These are phyloP conservation scores for Stentor roeselii DNA, from an alignment of 73 alveolate genomes.

Conservation along the genomic window DNA sequence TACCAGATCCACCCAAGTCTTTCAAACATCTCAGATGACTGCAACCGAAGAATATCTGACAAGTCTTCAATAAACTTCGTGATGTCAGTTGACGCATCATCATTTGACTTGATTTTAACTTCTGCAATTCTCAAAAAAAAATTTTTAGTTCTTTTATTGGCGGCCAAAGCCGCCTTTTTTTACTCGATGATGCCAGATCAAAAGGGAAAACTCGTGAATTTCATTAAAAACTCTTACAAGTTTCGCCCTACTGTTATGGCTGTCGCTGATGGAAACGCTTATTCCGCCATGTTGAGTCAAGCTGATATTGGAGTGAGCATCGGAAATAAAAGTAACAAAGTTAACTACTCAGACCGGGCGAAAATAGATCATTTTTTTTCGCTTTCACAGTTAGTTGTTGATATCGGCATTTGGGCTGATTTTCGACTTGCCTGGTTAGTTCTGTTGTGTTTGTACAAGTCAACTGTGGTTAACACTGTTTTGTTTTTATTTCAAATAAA, in stretches of 20 bases:
- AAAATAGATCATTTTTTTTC: neutral
- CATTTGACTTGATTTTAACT: neutral
- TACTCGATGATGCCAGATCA: slow-evolving; percentile 5
- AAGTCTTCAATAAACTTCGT: neutral
- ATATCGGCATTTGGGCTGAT: neutral
- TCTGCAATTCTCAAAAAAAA: neutral
- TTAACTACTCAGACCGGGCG: neutral
- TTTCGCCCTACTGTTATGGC: slow-evolving; percentile 6
- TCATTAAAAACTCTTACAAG: neutral
- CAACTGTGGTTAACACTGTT: neutral
- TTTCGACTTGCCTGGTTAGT: neutral
- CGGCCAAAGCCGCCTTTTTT: slow-evolving; percentile 2
- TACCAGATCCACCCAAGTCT: neutral
- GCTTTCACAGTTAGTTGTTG: neutral
- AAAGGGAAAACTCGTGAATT: neutral
- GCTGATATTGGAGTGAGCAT: neutral
- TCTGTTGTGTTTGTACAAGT: neutral
- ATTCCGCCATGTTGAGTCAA: neutral
- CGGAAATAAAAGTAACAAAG: neutral
- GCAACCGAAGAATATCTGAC: neutral
- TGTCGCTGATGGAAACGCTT: neutral
- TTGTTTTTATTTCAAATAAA: neutral
- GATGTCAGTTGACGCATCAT: neutral
- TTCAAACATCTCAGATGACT: neutral
- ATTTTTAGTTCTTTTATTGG: neutral